Conservation (phyloP, 148 eudicot genomes). For the Camellia granthamiana region DNA sequence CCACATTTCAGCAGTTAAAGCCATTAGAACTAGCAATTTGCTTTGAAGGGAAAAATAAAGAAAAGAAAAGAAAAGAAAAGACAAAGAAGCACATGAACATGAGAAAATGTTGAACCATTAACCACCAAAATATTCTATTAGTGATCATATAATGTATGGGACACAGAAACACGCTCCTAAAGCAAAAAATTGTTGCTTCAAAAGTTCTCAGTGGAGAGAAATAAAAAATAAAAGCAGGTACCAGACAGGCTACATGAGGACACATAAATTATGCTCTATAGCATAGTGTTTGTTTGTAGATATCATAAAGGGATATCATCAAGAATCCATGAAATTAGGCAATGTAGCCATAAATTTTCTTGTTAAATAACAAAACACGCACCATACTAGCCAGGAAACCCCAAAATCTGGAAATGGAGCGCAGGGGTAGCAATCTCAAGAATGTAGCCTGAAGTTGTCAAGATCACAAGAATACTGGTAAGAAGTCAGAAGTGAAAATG, state of each 20-base stretch:
- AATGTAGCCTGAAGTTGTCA: slow-evolving; percentile 64
- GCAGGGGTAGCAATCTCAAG: slow-evolving; percentile 69
- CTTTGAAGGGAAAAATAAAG: not conserved
- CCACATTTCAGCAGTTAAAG: not conserved
- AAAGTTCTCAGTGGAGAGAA: not conserved
- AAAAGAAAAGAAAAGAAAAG: not conserved
- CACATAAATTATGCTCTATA: not conserved
- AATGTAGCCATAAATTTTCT: not conserved
- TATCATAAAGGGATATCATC: not conserved
- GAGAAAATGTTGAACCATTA: not conserved
- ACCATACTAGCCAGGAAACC: slow-evolving; percentile 76
- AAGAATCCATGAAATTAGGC: not conserved
- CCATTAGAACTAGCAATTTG: not conserved
- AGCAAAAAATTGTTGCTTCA: not conserved
- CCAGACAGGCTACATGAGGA: not conserved
- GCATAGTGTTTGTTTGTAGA: not conserved
- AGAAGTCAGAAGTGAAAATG: not conserved
- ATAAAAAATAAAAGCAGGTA: not conserved
- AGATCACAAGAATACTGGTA: slow-evolving; percentile 4
- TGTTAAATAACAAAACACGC: slow-evolving; percentile 28
- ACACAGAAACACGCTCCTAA: not conserved
- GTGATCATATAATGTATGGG: not conserved
- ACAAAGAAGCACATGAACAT: not conserved
- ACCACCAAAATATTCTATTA: not conserved
- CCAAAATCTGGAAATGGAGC: slow-evolving; percentile 88